Base-by-base conservation (phyloP, 2,329 filamentous ascomycete species). In the Aspergillus tubingensis region DNA sequence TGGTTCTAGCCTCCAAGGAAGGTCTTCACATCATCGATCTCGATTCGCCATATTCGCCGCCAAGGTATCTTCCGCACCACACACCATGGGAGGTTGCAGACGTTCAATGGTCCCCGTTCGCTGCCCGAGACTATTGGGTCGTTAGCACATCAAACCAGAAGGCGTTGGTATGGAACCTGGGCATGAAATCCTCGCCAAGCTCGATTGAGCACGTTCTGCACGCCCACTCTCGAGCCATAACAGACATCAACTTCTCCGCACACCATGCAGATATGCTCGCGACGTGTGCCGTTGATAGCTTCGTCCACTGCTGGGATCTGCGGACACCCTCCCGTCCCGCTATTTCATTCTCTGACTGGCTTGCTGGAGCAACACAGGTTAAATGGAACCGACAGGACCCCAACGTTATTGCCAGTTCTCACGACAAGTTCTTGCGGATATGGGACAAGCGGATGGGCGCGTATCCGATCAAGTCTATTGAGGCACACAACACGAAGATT, bases 101-200 rank as follows among this genome's bases (percentile, higher is more conserved):
- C 76, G 93, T 96, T 30, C 94, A 97, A 76, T 97, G 94, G 94
- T 96, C 92, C 10, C 94, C 94, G 0, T 96, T 97, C 74, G 91
- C 93, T 11, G 87, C 86, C 19, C 86, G 93, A 51, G 91, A 96
- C 74, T 93, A 93, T 70, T 97, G 94, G 93, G 90, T 97, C 17
- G 91, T 92, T 38, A 96, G 92, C 61, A 96, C 93, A 0, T 94
- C 92, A 17, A 97, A 97, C 74, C 93, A 97, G 74, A 92, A 95
- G 68, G 95, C 93, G 19, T 82, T 97, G 54, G 91, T 97, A 19
- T 97, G 92, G 92, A 97, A 97, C 74, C 81, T 97, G 62, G 91
- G 90, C 66, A 84, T 92, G 73, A 80, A 80, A 54, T 81, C 81
- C 56, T 84, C 86, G 61, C 88, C 91, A 67, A 91, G 94, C 68